Conservation (phyloP, 2,329 filamentous ascomycete genomes). For the Cryphonectria nitschkei region DNA sequence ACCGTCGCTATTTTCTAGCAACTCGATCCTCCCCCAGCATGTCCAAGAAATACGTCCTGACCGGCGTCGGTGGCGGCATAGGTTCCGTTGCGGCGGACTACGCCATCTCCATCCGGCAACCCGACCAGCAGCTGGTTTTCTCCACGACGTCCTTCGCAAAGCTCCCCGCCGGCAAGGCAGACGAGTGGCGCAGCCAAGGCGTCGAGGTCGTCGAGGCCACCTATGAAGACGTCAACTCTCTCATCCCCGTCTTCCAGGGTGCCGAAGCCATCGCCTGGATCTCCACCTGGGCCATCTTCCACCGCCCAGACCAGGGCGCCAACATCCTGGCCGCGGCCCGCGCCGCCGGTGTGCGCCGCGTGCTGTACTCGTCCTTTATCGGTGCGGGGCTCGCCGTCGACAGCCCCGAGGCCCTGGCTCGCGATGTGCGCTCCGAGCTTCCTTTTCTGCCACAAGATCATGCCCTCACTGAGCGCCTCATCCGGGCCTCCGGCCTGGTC, state of each 20-base stretch:
- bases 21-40: slow-evolving; percentile 8
- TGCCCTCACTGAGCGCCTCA: slow-evolving; percentile 30
- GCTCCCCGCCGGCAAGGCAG: slow-evolving; percentile 21
- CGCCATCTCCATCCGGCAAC: slow-evolving; percentile 27
- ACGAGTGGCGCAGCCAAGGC: slow-evolving; percentile 21
- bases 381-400: slow-evolving; percentile 30
- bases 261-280: slow-evolving; percentile 33
- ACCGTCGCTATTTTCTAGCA: background rate
- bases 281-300: slow-evolving; percentile 31
- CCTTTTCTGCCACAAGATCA: slow-evolving; percentile 33
- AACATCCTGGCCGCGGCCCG: slow-evolving; percentile 30
- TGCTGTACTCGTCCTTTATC: slow-evolving; percentile 33
- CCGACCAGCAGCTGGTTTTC: slow-evolving; percentile 30
- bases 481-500: slow-evolving; percentile 29
- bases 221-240: slow-evolving; percentile 30
- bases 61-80: slow-evolving; percentile 30
- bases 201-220: slow-evolving; percentile 25
- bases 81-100: slow-evolving; percentile 29
- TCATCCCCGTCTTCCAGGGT: slow-evolving; percentile 29
- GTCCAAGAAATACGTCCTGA: slow-evolving; percentile 30
- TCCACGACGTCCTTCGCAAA: slow-evolving; percentile 19
- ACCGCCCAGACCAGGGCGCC: slow-evolving; percentile 29
- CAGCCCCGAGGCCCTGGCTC: background rate
- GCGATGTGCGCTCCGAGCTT: slow-evolving; percentile 23
- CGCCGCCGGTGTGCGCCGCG: slow-evolving; percentile 28